Conservation (phyloP, 192 early-diverging fungal genomes). For the Lobosporangium transversale region DNA sequence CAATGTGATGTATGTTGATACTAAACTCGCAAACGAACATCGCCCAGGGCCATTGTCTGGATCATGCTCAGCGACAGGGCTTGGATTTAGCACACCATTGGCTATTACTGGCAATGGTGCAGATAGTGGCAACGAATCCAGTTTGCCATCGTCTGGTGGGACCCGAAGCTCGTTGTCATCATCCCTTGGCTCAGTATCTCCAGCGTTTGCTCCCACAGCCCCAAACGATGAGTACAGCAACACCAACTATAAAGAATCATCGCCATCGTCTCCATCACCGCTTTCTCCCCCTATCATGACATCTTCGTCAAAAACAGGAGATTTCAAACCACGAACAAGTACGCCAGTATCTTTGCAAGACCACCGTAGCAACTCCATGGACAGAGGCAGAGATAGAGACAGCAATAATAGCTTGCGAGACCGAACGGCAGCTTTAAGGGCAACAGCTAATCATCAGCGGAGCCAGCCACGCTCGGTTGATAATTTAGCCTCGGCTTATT, state of each 20-base stretch:
- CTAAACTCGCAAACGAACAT: conserved; percentile 20
- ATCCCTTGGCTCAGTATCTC: conserved; percentile 17
- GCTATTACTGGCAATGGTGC: no score
- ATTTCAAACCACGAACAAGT: conserved; percentile 4
- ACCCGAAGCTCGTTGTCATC: conserved; percentile 23
- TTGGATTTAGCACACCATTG: no score
- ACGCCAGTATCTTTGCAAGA: no score
- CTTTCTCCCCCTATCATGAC: neutral
- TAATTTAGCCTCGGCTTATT: conserved; percentile 39
- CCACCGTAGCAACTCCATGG: conserved; percentile 5
- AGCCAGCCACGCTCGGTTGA: conserved; percentile 33
- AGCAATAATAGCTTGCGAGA: conserved; percentile 2
- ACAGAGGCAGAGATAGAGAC: conserved; percentile 4
- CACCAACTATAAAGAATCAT: neutral
- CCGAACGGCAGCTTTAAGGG: conserved; percentile 17
- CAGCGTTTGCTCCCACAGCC: neutral
- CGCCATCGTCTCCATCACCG: conserved; percentile 3
- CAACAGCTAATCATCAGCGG: no score
- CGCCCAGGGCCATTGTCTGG: neutral
- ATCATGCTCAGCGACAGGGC: no score
- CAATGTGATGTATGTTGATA: conserved; percentile 7
- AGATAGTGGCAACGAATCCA: no score
- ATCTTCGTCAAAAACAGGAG: neutral
- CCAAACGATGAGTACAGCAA: neutral
- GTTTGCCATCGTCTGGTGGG: conserved; percentile 9